A percentile compares a stretch with the other conserved stretches of the same genome.
Evolutionary conservation across 1,284 basidiomycete genomes (phyloP).

Genomic region (Kalmanozyma brasiliensis): DNA sequence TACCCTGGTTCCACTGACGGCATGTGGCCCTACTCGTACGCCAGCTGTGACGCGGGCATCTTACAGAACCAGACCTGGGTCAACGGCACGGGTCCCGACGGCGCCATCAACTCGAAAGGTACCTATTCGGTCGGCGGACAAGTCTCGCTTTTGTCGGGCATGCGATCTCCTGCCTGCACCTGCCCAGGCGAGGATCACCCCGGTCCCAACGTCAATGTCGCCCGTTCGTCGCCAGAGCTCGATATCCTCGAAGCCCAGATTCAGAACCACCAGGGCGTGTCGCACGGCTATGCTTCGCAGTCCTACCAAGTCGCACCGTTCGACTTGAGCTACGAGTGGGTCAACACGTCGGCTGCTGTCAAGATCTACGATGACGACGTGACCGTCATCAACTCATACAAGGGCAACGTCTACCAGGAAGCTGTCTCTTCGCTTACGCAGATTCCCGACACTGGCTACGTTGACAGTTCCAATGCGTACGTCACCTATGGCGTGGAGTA

Average conservation of each 20-base stretch:
- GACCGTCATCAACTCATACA: slow-evolving; percentile 61
- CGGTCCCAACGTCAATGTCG: slow-evolving; percentile 62
- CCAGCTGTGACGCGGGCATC: slow-evolving; percentile 65
- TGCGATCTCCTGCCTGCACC: slow-evolving; percentile 55
- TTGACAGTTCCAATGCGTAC: slow-evolving; percentile 34
- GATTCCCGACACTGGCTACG: slow-evolving; percentile 59
- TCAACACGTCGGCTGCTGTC: slow-evolving; percentile 28
- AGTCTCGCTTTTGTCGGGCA: slow-evolving; percentile 44
- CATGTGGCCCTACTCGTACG: slow-evolving; percentile 69
- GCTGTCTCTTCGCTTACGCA: slow-evolving; percentile 61
- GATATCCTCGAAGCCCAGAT: slow-evolving; percentile 70
- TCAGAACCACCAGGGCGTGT: slow-evolving; percentile 69
- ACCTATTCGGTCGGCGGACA: slow-evolving; percentile 28
- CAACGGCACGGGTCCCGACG: slow-evolving; percentile 55
- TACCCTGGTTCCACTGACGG: slow-evolving; percentile 66
- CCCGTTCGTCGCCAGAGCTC: slow-evolving; percentile 66
- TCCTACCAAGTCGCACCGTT: slow-evolving; percentile 67
- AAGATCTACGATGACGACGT: slow-evolving; percentile 47
- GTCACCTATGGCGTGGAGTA: slow-evolving; percentile 65
- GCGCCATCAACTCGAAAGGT: slow-evolving; percentile 44
- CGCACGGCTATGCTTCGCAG: slow-evolving; percentile 59
- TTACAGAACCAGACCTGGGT: slow-evolving; percentile 55
- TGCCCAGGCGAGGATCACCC: slow-evolving; percentile 62
- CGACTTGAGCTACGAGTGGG: slow-evolving; percentile 61
- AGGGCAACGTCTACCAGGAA: slow-evolving; percentile 65